phyloP scores from a whole-genome alignment of 116 monocot genomes.

The Papilionanthe hybrid region DNA sequence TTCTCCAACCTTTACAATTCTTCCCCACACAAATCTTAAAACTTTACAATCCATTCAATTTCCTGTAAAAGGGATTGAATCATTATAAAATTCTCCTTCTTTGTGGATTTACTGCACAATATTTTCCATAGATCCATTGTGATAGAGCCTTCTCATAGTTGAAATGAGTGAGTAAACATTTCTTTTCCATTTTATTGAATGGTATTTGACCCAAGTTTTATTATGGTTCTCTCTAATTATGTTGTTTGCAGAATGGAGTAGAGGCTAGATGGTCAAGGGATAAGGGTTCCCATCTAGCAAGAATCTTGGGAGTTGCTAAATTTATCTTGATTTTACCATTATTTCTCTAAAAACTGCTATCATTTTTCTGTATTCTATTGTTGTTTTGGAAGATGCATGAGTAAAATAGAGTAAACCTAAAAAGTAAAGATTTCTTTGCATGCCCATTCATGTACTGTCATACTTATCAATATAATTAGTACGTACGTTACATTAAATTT shows the following conservation, averaged over 20 bases:
- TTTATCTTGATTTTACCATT: background rate
- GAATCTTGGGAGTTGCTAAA: no score
- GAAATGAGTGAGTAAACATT: background rate
- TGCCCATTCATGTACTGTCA: background rate
- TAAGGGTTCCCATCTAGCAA: background rate
- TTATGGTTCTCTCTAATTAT: background rate
- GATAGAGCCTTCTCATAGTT: background rate
- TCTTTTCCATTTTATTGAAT: background rate
- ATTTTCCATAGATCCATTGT: background rate
- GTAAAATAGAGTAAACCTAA: background rate
- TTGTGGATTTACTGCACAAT: no score
- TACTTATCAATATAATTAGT: background rate
- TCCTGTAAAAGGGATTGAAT: background rate
- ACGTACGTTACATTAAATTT: background rate
- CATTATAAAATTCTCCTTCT: background rate
- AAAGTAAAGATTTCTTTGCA: background rate
- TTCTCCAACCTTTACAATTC: no score
- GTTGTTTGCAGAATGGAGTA: background rate
- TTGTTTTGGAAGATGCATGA: background rate
- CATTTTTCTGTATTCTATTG: background rate
- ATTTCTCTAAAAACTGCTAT: background rate
- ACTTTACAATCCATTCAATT: no score
- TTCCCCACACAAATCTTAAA: no score
- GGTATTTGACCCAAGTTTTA: background rate
- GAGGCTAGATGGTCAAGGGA: background rate